Base-by-base conservation (phyloP, 768 basidiomycete species). In the Termitomyces titanicus region DNA sequence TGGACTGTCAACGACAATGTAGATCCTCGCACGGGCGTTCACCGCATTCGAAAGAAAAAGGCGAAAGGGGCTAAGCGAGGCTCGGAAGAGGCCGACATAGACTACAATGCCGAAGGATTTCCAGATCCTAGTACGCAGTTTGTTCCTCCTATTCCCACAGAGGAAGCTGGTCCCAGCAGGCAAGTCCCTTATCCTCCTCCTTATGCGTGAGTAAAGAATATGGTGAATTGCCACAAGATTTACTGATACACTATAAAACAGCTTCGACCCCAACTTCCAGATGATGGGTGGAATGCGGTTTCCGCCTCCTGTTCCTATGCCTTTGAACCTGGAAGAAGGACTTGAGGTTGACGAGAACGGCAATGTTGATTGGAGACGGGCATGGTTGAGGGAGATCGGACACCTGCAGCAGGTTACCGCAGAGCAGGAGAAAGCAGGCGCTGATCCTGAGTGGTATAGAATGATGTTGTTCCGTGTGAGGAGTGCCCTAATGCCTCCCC, bases 1-100 rank as follows among this genome's bases (percentile, higher is more conserved):
- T 94, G 92, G 92, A 92, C 90, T 0, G 92, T 94, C 58, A 92
- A 93, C 63, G 90, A 93, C 63, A 88, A 89, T 63, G 89, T 93
- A 42, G 90, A 93, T 64, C 90, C 90, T 47, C 88, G 90, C 38
- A 92, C 92, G 3, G 92, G 92, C 34, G 92, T 93, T 31, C 92
- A 94, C 65, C 85, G 92, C 24, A 81, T 92, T 51, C 86, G 92
- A 65, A 93, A 93, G 74, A 93, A 92, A 79, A 90, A 92, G 66
- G 78, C 79, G 42, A 88, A 90, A 69, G 76, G 78, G 17, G 68
- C 74, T 34, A 78, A 79, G 54, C 78, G 79, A 42, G 70, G 72
- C 17, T 81, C 81, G 12, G 81, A 79, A 59, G 87, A 85, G 61
- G 78, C 76, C 18, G 85, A 88, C 58, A 74, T 82, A 33, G 88